Conservation (phyloP, 2,329 filamentous ascomycete species). For the Cladosporium austrohemisphaericum region DNA sequence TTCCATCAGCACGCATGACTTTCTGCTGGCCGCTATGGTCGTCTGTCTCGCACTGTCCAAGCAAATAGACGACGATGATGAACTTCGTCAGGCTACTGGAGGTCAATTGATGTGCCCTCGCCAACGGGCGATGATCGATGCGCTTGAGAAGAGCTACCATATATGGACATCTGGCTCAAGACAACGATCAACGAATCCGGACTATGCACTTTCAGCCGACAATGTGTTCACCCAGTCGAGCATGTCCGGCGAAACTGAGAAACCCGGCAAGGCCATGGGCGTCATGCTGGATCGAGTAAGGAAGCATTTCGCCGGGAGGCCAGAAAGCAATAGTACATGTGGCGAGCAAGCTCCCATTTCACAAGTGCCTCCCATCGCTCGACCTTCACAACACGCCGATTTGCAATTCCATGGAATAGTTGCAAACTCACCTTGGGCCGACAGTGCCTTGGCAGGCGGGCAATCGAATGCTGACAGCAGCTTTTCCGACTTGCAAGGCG, state of each 20-base stretch:
- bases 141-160: conserved; percentile 30
- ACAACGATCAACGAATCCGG: conserved; percentile 14
- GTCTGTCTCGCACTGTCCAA: conserved; percentile 43
- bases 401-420: not conserved
- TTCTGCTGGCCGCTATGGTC: conserved; percentile 48
- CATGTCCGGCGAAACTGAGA: conserved; percentile 30
- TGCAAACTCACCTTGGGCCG: not conserved
- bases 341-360: not conserved
- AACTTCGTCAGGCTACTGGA: not conserved
- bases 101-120: conserved; percentile 23
- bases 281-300: conserved; percentile 33
- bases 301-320: conserved; percentile 19
- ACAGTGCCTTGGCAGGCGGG: not conserved
- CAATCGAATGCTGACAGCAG: not conserved
- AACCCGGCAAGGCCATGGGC: conserved; percentile 30
- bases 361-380: not conserved
- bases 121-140: conserved; percentile 29
- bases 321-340: not conserved
- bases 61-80: conserved; percentile 25
- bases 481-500: not conserved
- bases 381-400: too few relatives aligned
- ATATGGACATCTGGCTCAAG: conserved; percentile 28
- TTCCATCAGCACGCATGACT: conserved; percentile 45
- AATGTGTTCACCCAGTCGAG: conserved; percentile 6
- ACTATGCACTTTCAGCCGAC: not conserved